phyloP scores from a whole-genome alignment of 441 rosid genomes.

The Gossypium laxum region DNA sequence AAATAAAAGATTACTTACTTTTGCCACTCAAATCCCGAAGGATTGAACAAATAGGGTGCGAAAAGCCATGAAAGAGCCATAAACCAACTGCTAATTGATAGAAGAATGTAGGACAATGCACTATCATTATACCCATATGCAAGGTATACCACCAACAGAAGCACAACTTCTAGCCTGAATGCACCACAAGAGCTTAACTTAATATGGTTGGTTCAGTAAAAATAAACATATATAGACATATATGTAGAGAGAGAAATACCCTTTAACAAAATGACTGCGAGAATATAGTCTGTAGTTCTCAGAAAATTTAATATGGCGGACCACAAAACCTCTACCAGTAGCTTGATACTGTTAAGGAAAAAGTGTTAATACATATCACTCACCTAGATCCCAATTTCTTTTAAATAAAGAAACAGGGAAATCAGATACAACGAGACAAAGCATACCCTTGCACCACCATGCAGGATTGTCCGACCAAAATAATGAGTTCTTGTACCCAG shows the following conservation, averaged over 20 bases:
- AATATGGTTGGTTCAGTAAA: conserved; percentile 6
- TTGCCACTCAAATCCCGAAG: conserved; percentile 98
- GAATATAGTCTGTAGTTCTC: conserved; percentile 95
- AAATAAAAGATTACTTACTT: conserved; percentile 46
- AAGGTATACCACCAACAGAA: conserved; percentile 68
- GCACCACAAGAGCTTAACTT: conserved; percentile 20
- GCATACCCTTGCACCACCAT: conserved; percentile 93
- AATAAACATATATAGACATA: background rate
- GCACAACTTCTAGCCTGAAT: conserved; percentile 75
- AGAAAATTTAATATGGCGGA: conserved; percentile 78
- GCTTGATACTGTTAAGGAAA: conserved; percentile 73
- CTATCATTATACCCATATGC: conserved; percentile 83
- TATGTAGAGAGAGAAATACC: conserved; percentile 27
- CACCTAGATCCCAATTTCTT: background rate
- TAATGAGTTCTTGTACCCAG: conserved; percentile 94
- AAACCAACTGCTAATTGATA: conserved; percentile 93
- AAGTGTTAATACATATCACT: conserved; percentile 16
- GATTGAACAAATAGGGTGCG: conserved; percentile 95
- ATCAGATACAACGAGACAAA: background rate
- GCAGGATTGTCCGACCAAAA: conserved; percentile 93
- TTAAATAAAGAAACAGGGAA: background rate
- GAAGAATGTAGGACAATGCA: conserved; percentile 71
- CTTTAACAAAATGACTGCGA: conserved; percentile 96
- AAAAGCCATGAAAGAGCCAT: conserved; percentile 95
- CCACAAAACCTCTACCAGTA: conserved; percentile 97